A percentile compares a stretch with the other conserved stretches of the same genome.
These are phyloP conservation scores for Colletotrichum agaves DNA, from an alignment of 2,329 filamentous ascomycete species.

Conservation along the genomic window DNA sequence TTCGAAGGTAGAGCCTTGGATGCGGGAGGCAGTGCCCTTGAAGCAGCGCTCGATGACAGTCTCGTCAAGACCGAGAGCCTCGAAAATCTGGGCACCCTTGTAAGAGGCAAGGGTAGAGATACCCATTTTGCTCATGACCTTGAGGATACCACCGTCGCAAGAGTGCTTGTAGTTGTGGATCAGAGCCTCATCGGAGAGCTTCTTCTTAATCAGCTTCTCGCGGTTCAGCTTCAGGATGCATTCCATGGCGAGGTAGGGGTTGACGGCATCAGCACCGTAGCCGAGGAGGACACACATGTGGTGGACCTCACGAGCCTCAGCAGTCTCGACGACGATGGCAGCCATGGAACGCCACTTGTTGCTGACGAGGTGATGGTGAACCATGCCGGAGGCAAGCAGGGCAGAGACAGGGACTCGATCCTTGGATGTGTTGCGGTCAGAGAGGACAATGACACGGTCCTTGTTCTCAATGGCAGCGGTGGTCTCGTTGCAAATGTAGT, in stretches of 20 bases:
- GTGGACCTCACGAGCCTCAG: slow-evolving; percentile 95
- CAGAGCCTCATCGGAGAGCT: slow-evolving; percentile 81
- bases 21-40: slow-evolving; percentile 91
- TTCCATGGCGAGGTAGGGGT: slow-evolving; percentile 95
- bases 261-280: slow-evolving; percentile 93
- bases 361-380: slow-evolving; percentile 93
- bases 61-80: slow-evolving; percentile 93
- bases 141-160: slow-evolving; percentile 93
- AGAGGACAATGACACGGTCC: slow-evolving; percentile 88
- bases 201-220: slow-evolving; percentile 91
- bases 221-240: slow-evolving; percentile 97
- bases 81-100: slow-evolving; percentile 98
- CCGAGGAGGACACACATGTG: slow-evolving; percentile 99
- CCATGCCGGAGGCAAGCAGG: slow-evolving; percentile 88
- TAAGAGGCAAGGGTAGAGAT: slow-evolving; percentile 96
- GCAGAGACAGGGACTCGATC: slow-evolving; percentile 88
- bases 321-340: slow-evolving; percentile 89
- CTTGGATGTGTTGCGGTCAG: slow-evolving; percentile 85
- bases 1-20: slow-evolving; percentile 93
- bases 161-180: slow-evolving; percentile 98
- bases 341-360: slow-evolving; percentile 95
- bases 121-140: slow-evolving; percentile 99
- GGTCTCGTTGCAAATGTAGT: slow-evolving; percentile 86
- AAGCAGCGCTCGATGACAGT: slow-evolving; percentile 94
- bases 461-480: slow-evolving; percentile 85